Conservation (phyloP, 495 filamentous ascomycete species). For the Neurospora cerealis region DNA sequence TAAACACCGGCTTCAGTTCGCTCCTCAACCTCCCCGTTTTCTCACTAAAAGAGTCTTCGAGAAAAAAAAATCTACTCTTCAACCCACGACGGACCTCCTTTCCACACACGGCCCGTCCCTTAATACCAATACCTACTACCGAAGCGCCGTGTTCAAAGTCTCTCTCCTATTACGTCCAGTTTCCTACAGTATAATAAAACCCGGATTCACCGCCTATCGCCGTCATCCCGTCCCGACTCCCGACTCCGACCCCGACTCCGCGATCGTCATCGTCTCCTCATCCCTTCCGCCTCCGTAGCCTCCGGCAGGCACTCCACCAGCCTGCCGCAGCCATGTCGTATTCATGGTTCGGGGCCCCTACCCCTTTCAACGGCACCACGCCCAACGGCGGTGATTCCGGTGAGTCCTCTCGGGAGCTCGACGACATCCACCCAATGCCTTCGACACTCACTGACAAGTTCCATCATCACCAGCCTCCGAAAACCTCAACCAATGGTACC, state of each 20-base stretch:
- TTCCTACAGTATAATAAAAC: neutral
- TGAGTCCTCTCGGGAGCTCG: slow-evolving; percentile 37
- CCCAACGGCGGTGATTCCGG: slow-evolving; percentile 70
- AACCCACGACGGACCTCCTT: neutral
- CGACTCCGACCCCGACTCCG: neutral
- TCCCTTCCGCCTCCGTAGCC: neutral
- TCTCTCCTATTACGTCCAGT: neutral
- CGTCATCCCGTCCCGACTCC: neutral
- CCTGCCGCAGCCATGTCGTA: slow-evolving; percentile 52
- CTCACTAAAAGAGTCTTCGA: neutral
- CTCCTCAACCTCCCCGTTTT: neutral
- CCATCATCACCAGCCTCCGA: slow-evolving; percentile 42
- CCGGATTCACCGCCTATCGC: neutral
- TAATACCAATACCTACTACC: neutral
- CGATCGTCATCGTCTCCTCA: neutral
- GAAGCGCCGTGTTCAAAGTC: neutral
- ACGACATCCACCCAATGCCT: slow-evolving; percentile 6
- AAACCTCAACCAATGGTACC: slow-evolving; percentile 82
- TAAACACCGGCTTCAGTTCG: neutral
- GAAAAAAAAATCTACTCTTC: neutral
- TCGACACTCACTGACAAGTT: slow-evolving; percentile 18
- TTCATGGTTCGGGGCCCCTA: slow-evolving; percentile 71
- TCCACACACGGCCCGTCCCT: neutral
- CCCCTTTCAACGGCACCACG: slow-evolving; percentile 66
- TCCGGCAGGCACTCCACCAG: neutral